These are phyloP conservation scores for Suhomyces anneliseae DNA, from an alignment of 1,139 yeast genomes.

Conservation along the genomic window DNA sequence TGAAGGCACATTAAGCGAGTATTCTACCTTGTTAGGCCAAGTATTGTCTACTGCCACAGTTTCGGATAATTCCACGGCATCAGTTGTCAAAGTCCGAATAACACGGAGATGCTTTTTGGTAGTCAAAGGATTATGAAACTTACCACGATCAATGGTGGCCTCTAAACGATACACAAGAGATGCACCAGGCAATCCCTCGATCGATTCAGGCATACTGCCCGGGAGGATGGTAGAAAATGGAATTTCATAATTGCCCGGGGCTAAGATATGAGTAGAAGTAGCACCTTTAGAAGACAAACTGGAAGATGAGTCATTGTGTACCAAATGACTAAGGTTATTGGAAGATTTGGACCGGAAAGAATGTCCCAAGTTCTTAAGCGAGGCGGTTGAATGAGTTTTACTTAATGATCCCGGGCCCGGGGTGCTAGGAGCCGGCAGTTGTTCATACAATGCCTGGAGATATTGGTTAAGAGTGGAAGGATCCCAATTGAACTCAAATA, in stretches of 20 bases:
- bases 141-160: constrained; percentile 81
- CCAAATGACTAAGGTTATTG: constrained; percentile 25
- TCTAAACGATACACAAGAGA: constrained; percentile 75
- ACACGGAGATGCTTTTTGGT: constrained; percentile 76
- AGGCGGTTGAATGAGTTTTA: constrained; percentile 33
- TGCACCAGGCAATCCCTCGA: constrained; percentile 88
- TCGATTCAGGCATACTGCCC: constrained; percentile 82
- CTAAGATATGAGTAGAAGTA: constrained; percentile 30
- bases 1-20: constrained; percentile 81
- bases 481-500: constrained; percentile 81
- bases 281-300: constrained; percentile 19
- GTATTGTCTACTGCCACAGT: constrained; percentile 93
- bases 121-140: constrained; percentile 64
- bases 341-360: constrained; percentile 36
- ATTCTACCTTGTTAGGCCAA: constrained; percentile 95
- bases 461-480: constrained; percentile 50
- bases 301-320: constrained; percentile 11
- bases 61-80: constrained; percentile 83
- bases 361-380: constrained; percentile 34
- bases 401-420: constrained; percentile 10
- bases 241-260: constrained; percentile 83
- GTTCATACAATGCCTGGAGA: constrained; percentile 33
- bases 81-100: constrained; percentile 86
- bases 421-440: constrained; percentile 14
- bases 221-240: constrained; percentile 88